Base-by-base conservation (phyloP, 2,329 filamentous ascomycete genomes). In the Tolypocladium capitatum region DNA sequence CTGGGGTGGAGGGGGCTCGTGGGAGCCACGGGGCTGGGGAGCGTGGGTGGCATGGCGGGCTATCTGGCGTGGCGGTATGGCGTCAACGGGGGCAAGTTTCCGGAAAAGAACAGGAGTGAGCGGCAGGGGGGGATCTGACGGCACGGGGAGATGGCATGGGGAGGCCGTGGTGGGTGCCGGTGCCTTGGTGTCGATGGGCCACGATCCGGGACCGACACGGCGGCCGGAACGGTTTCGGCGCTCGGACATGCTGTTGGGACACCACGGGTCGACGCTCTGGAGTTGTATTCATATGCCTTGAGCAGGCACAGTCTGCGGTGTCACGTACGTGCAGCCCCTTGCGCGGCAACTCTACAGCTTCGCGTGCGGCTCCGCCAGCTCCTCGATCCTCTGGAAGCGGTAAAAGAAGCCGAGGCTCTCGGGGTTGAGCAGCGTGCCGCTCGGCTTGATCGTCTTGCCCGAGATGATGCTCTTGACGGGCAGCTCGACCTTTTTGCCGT, bases 381-480 rank as follows among this genome's bases (percentile, higher is more conserved):
- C 58, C 43, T 67, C 63, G 27, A 67, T 57, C 48, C 61, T 59
- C 45, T 66, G 64, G 35, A 91, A 92, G 58, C 79, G 81, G 56
- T 92, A 90, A 58, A 87, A 92, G 58, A 75, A 91, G 31, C 88
- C 73, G 49, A 92, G 64, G 53, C 83, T 85, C 57, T 83, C 67
- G 0, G 86, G 86, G 58, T 94, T 92, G 46, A 84, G 65, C 57
- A 92, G 64, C 4, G 86, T 91, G 1, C 85, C 85, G 44, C 82
- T 86, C 0, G 85, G 77, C 64, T 84, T 87, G 59, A 92, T 77
- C 24, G 68, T 76, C 55, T 81, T 79, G 0, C 86, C 86, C 0
- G 78, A 87, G 1, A 92, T 81, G 52, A 92, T 92, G 59, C 86
- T 83, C 67, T 92, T 92, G 30, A 92, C 83, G 0, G 86, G 86